Conservation (phyloP, 176 grass and related monocot genomes). For the Carex kokanica region DNA sequence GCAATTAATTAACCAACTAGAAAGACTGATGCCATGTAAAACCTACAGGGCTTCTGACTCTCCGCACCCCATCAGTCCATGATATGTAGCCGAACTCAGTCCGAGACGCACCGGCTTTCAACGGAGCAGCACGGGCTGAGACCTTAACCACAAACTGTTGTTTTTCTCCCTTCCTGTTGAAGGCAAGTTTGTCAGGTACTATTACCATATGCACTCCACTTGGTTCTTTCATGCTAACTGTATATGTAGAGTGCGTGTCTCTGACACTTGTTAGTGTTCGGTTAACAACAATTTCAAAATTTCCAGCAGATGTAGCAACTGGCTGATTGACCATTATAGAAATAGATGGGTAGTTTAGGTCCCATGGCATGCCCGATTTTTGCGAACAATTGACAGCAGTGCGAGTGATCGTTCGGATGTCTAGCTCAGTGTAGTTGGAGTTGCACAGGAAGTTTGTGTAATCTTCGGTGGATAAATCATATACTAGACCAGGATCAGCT, state of each 20-base stretch:
- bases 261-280: slow-evolving; percentile 48
- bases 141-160: slow-evolving; percentile 62
- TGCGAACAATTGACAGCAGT: slow-evolving; percentile 51
- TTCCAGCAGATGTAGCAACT: slow-evolving; percentile 37
- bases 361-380: slow-evolving; percentile 37
- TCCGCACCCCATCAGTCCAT: slow-evolving; percentile 69
- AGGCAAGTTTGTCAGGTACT: slow-evolving; percentile 61
- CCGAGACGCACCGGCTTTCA: slow-evolving; percentile 11
- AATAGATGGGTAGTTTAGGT: slow-evolving; percentile 97
- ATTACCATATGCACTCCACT: slow-evolving; percentile 38
- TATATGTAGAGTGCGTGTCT: slow-evolving; percentile 42
- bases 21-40: slow-evolving; percentile 75
- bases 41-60: slow-evolving; percentile 73
- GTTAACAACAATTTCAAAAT: slow-evolving; percentile 44
- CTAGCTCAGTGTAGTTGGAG: slow-evolving; percentile 67
- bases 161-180: slow-evolving; percentile 27
- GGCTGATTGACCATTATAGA: slow-evolving; percentile 57
- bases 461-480: slow-evolving; percentile 59
- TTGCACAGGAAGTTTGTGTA: slow-evolving; percentile 85
- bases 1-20: slow-evolving; percentile 17
- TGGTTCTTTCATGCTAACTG: slow-evolving; percentile 34
- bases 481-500: slow-evolving; percentile 74
- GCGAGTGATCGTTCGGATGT: slow-evolving; percentile 75
- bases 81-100: slow-evolving; percentile 44
- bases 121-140: not conserved